Conservation (phyloP, 495 filamentous ascomycete genomes). For the Penicillium goetzii region DNA sequence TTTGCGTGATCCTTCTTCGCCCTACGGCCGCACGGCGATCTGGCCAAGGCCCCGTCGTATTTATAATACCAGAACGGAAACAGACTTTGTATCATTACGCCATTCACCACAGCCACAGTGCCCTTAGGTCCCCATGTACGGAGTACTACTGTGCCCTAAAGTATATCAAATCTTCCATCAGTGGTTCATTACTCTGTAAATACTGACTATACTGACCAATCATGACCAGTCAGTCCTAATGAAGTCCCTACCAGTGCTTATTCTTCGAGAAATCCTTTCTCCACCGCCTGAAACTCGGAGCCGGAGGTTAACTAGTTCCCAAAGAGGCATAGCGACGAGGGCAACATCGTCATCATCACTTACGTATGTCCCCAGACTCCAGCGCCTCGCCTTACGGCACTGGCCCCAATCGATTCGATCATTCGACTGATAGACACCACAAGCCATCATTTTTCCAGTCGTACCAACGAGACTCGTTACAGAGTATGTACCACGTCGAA, state of each 20-base stretch:
- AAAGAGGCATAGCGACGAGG: conserved; percentile 21
- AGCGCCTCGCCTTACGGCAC: conserved; percentile 16
- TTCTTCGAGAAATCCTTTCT: neutral
- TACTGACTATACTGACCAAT: neutral
- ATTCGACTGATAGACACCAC: neutral
- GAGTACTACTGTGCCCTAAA: neutral
- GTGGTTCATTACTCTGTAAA: neutral
- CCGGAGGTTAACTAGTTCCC: conserved; percentile 29
- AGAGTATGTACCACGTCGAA: neutral
- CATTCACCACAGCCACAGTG: neutral
- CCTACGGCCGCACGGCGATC: conserved; percentile 12
- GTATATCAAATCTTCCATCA: neutral
- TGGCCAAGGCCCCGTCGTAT: neutral
- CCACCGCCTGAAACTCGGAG: conserved; percentile 24
- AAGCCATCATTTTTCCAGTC: neutral
- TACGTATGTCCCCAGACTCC: conserved; percentile 34
- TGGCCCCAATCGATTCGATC: neutral
- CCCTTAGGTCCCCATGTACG: neutral
- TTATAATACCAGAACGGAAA: conserved; percentile 3
- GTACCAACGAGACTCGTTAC: neutral
- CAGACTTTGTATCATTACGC: neutral
- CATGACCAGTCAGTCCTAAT: neutral
- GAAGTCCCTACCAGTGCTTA: neutral
- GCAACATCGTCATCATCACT: conserved; percentile 40
- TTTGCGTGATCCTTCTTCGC: conserved; percentile 3